A percentile compares a stretch with the other conserved stretches of the same genome.
Evolutionary conservation across 2,329 filamentous ascomycete genomes (phyloP).

Genomic region (Tolypocladium tropicale): DNA sequence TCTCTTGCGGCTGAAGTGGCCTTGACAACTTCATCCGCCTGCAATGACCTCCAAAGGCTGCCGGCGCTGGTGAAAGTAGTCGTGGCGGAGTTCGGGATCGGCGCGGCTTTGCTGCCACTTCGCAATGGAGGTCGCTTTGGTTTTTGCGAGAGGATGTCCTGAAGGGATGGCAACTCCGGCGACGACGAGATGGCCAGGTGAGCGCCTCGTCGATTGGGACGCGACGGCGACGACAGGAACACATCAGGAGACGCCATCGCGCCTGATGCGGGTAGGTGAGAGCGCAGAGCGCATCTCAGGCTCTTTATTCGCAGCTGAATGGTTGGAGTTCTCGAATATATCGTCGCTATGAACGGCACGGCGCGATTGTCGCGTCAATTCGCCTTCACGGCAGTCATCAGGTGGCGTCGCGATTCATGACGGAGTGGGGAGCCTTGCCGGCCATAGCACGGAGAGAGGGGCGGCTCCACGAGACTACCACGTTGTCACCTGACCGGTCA

Average conservation of each 20-base stretch:
- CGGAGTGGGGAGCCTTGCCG: background rate
- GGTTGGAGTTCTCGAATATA: constrained; percentile 5
- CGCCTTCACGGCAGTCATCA: background rate
- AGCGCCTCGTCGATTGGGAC: constrained; percentile 20
- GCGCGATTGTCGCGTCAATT: background rate
- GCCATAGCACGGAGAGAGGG: background rate
- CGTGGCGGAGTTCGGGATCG: constrained; percentile 24
- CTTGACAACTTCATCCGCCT: constrained; percentile 6
- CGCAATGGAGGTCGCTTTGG: constrained; percentile 19
- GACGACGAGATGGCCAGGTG: constrained; percentile 33
- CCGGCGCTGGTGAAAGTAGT: constrained; percentile 32
- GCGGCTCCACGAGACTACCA: constrained; percentile 14
- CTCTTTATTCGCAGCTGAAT: constrained; percentile 18
- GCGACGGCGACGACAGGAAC: constrained; percentile 19
- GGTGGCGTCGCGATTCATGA: background rate
- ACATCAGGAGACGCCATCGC: constrained; percentile 23
- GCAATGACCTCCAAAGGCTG: constrained; percentile 22
- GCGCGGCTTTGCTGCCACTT: constrained; percentile 24
- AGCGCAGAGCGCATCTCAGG: constrained; percentile 38
- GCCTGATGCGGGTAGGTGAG: constrained; percentile 16
- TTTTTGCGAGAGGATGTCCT: constrained; percentile 32
- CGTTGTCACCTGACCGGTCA: constrained; percentile 24
- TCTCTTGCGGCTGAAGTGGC: background rate
- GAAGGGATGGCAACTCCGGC: constrained; percentile 43
- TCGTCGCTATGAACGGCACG: background rate